Conservation (phyloP, 208 protist genomes). For the Endotrypanum monterogeii region DNA sequence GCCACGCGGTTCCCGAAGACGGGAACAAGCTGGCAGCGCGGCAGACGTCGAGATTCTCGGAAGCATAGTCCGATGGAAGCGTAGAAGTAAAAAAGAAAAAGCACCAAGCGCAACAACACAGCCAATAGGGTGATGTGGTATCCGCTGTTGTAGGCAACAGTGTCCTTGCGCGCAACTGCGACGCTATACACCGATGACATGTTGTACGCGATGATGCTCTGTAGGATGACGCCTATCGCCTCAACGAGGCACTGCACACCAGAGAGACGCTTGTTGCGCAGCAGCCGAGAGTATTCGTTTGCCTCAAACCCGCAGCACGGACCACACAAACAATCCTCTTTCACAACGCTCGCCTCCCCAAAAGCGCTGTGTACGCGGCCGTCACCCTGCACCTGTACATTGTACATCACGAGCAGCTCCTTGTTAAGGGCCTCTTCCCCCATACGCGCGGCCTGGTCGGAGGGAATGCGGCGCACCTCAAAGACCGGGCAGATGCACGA, state of each 20-base stretch:
- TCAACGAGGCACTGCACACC: background rate
- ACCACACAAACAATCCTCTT: slow-evolving; percentile 1
- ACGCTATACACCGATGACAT: background rate
- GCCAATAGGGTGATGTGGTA: background rate
- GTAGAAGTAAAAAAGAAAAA: background rate
- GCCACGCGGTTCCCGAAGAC: background rate
- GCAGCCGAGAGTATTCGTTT: slow-evolving; percentile 1
- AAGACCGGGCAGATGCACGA: background rate
- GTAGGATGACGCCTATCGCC: background rate
- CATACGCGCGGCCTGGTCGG: slow-evolving; percentile 2
- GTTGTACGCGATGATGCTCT: background rate
- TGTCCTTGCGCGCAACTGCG: background rate
- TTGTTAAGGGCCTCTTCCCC: slow-evolving; percentile 9
- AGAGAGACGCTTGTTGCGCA: background rate
- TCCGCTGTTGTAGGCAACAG: background rate
- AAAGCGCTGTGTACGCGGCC: background rate
- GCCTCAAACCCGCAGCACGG: slow-evolving; percentile 15
- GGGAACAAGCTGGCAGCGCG: slow-evolving; percentile 6
- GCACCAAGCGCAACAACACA: background rate
- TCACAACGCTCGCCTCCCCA: slow-evolving; percentile 6
- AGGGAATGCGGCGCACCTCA: background rate
- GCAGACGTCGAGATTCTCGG: background rate
- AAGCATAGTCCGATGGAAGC: background rate
- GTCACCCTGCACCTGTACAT: slow-evolving; percentile 8
- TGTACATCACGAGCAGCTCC: slow-evolving; percentile 3